Percentiles rank a stretch among this genome's conserved stretches.
Evolutionary conservation across 1,139 yeast species (phyloP).

Genomic region (Blastobotrys aristatus): DNA sequence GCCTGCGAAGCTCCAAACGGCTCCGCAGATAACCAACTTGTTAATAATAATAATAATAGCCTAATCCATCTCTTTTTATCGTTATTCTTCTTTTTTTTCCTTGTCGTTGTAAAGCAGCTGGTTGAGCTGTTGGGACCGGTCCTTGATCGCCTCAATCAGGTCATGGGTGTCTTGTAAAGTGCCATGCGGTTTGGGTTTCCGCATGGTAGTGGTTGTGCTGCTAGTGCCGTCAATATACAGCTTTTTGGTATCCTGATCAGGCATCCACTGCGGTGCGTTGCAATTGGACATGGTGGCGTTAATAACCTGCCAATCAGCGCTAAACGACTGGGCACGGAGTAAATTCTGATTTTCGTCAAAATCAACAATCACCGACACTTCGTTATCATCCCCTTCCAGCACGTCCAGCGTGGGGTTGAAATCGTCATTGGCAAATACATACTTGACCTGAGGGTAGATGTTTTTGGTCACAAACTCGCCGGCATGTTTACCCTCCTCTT

Average conservation of each 20-base stretch:
- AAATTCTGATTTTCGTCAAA: slow-evolving; percentile 34
- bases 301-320: slow-evolving; percentile 38
- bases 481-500: neutral
- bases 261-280: slow-evolving; percentile 20
- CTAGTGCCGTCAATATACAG: slow-evolving; percentile 23
- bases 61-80: neutral
- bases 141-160: slow-evolving; percentile 21
- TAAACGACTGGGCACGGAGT: slow-evolving; percentile 31
- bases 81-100: neutral
- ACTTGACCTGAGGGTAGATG: slow-evolving; percentile 36
- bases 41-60: neutral
- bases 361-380: slow-evolving; percentile 35
- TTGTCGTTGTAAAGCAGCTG: slow-evolving; percentile 9
- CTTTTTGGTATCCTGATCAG: slow-evolving; percentile 17
- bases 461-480: slow-evolving; percentile 12
- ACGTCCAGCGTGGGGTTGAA: slow-evolving; percentile 35
- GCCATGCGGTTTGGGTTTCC: slow-evolving; percentile 8
- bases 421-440: slow-evolving; percentile 37
- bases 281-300: slow-evolving; percentile 18
- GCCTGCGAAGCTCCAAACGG: neutral
- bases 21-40: neutral
- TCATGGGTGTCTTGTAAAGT: slow-evolving; percentile 15
- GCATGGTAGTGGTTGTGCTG: slow-evolving; percentile 14
- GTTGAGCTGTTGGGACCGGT: slow-evolving; percentile 24
- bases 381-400: slow-evolving; percentile 29